Evolutionary conservation across 495 filamentous ascomycete species (phyloP).

Genomic region (Entonaema liquescens): DNA sequence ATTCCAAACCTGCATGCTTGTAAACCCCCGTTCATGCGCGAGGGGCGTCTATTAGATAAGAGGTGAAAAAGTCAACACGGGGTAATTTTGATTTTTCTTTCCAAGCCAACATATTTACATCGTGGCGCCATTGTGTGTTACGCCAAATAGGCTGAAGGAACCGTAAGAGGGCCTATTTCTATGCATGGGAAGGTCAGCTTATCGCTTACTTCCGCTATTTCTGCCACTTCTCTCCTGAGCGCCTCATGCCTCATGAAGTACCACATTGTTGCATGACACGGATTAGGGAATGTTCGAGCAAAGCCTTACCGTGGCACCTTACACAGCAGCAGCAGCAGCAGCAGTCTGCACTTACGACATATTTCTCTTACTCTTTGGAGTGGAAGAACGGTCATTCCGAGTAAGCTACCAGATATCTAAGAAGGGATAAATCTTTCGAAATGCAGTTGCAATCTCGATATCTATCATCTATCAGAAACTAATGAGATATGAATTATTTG

Average conservation of each 20-base stretch:
- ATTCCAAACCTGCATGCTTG: neutral
- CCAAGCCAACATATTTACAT: neutral
- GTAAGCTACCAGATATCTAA: neutral
- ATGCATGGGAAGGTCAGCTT: neutral
- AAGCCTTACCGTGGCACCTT: neutral
- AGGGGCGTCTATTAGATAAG: neutral
- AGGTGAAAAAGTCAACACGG: neutral
- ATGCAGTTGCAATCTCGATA: neutral
- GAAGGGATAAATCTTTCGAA: neutral
- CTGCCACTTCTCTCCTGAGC: neutral
- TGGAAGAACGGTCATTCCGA: neutral
- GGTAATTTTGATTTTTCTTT: neutral
- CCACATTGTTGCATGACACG: neutral
- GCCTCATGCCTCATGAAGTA: neutral
- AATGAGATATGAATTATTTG: neutral
- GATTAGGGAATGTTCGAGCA: neutral
- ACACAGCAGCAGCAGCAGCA: too few relatives aligned
- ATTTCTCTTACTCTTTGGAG: neutral
- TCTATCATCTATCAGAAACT: neutral
- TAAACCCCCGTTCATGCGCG: neutral
- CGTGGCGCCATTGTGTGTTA: neutral
- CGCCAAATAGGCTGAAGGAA: neutral
- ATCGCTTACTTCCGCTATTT: conserved; percentile 1
- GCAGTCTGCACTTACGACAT: neutral
- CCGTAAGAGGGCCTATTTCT: neutral